Conservation (phyloP, 805 yeast species). For the Candida lessepsii region DNA sequence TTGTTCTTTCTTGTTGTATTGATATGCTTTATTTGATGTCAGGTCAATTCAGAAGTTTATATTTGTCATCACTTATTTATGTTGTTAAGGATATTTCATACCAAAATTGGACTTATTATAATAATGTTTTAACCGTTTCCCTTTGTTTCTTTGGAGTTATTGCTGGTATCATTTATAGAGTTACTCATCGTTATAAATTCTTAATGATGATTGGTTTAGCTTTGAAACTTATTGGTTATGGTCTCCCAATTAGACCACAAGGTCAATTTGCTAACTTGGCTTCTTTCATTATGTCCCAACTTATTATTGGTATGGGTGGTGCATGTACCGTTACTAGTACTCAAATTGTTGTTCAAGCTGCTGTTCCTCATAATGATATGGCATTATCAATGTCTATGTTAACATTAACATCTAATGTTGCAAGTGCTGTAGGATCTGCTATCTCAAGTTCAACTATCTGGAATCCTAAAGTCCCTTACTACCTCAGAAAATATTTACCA, state of each 20-base stretch:
- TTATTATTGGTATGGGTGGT: constrained; percentile 41
- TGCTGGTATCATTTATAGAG: constrained; percentile 33
- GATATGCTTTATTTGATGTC: constrained; percentile 32
- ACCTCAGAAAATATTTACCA: constrained; percentile 28
- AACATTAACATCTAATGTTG: constrained; percentile 33
- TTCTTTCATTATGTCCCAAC: constrained; percentile 31
- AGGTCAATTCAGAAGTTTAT: constrained; percentile 25
- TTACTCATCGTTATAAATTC: constrained; percentile 36
- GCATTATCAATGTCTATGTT: constrained; percentile 39
- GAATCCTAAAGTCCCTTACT: constrained; percentile 26
- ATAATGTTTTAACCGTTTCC: constrained; percentile 35
- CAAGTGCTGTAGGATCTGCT: constrained; percentile 40
- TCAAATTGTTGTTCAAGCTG: constrained; percentile 37
- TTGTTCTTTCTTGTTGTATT: constrained; percentile 30
- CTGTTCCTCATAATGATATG: constrained; percentile 42
- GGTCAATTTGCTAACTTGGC: constrained; percentile 26
- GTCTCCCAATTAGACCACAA: constrained; percentile 20
- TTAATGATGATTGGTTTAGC: constrained; percentile 32
- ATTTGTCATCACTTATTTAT: constrained; percentile 33
- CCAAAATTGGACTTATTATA: constrained; percentile 36
- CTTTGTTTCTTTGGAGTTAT: constrained; percentile 37
- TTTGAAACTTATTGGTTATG: constrained; percentile 34
- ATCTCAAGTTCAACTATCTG: constrained; percentile 34
- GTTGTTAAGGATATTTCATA: constrained; percentile 29
- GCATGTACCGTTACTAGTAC: constrained; percentile 37